Evolutionary conservation across 2,329 filamentous ascomycete genomes (phyloP).

Genomic region (Sporothrix curviconia): DNA sequence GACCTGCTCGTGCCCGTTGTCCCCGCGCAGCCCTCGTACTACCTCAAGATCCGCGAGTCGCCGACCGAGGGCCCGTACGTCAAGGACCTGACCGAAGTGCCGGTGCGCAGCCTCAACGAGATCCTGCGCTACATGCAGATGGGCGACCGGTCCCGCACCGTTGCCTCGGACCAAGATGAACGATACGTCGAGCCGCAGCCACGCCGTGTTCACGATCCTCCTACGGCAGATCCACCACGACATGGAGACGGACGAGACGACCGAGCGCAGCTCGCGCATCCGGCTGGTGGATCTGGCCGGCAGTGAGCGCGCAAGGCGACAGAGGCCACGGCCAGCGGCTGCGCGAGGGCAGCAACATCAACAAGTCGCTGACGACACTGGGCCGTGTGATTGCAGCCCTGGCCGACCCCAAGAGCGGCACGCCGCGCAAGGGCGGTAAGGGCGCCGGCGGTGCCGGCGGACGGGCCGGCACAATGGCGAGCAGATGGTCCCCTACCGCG

Average conservation of each 20-base stretch:
- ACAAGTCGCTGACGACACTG: constrained; percentile 93
- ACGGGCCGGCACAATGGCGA: constrained; percentile 38
- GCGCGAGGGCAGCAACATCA: constrained; percentile 95
- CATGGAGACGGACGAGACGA: constrained; percentile 94
- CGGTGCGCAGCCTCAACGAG: constrained; percentile 74
- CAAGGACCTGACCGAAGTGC: constrained; percentile 88
- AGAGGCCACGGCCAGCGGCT: constrained; percentile 88
- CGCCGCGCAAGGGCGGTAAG: constrained; percentile 48
- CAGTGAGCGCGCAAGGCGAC: constrained; percentile 93
- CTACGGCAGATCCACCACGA: constrained; percentile 98
- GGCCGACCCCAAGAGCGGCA: constrained; percentile 62
- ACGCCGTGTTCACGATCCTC: constrained; percentile 96
- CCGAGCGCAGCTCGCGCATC: constrained; percentile 88
- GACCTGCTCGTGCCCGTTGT: constrained; percentile 58
- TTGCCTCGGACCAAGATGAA: constrained; percentile 98
- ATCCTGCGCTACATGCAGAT: constrained; percentile 86
- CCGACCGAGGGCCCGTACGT: constrained; percentile 97
- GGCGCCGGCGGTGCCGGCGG: constrained; percentile 25
- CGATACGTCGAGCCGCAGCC: constrained; percentile 91
- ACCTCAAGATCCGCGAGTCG: constrained; percentile 94
- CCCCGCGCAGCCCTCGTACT: constrained; percentile 66
- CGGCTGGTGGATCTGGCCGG: constrained; percentile 91
- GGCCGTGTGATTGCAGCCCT: constrained; percentile 93
- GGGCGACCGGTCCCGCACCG: constrained; percentile 81
- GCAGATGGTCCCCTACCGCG: constrained; percentile 83